These are phyloP conservation scores for Ganoderma leucocontextum DNA, from an alignment of 1,284 basidiomycete species.

Conservation along the genomic window DNA sequence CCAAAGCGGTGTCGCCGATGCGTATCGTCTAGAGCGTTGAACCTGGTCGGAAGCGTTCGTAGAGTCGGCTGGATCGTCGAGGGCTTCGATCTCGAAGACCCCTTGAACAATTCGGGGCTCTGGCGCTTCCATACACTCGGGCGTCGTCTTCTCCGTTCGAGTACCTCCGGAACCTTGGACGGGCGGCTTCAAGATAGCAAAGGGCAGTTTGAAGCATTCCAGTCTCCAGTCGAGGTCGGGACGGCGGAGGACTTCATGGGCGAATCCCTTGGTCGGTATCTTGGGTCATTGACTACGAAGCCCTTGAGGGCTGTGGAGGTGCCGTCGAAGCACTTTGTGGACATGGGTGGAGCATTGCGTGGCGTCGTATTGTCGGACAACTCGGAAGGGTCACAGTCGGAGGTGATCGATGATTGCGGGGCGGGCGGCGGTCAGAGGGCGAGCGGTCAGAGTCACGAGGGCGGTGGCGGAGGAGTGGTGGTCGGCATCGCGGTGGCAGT, in stretches of 20 bases:
- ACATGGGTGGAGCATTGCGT: too few species aligned
- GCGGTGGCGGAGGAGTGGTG: too few species aligned
- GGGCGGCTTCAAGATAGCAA: conserved; percentile 80
- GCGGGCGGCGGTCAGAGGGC: too few species aligned
- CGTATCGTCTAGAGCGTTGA: conserved; percentile 26
- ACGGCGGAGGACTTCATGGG: conserved; percentile 82
- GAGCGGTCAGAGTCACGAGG: too few species aligned
- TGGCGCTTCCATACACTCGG: conserved; percentile 48
- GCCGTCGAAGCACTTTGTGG: too few species aligned
- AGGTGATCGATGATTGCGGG: too few species aligned
- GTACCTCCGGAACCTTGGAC: conserved; percentile 69
- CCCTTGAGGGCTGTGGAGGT: too few species aligned
- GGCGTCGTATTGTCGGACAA: too few species aligned
- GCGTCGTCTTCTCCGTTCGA: conserved; percentile 53
- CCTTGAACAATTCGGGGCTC: conserved; percentile 55
- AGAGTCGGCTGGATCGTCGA: background rate
- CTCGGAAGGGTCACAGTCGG: too few species aligned
- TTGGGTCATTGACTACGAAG: too few species aligned
- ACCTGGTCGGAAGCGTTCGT: conserved; percentile 25
- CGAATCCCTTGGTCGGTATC: conserved; percentile 73
- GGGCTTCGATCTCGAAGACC: conserved; percentile 3
- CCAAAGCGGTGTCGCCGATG: conserved; percentile 21
- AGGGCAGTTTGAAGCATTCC: conserved; percentile 81
- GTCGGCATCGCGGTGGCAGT: too few species aligned
- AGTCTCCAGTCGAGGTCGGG: conserved; percentile 78